These are phyloP conservation scores for Malassezia sympodialis DNA, from an alignment of 1,284 basidiomycete species.

Conservation along the genomic window DNA sequence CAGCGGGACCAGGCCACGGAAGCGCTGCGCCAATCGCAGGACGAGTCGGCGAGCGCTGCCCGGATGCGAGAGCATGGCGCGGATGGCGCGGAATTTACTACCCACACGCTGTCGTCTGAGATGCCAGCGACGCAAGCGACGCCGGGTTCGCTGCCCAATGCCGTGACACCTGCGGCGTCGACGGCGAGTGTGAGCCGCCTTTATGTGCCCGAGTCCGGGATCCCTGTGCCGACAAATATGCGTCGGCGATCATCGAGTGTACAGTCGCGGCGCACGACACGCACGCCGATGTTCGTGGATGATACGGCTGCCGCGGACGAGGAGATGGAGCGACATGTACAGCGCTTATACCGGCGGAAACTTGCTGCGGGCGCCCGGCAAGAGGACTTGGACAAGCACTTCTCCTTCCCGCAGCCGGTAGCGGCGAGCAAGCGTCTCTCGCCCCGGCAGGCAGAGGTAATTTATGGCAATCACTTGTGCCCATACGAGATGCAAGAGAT, in stretches of 20 bases:
- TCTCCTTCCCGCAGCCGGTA: slow-evolving; percentile 83
- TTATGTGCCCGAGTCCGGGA: background rate
- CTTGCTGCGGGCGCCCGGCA: slow-evolving; percentile 66
- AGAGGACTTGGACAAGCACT: slow-evolving; percentile 74
- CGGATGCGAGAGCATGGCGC: background rate
- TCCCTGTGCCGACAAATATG: background rate
- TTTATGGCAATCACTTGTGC: slow-evolving; percentile 49
- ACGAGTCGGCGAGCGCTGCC: background rate
- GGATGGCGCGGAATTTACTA: background rate
- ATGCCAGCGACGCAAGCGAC: background rate
- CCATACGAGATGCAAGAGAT: slow-evolving; percentile 81
- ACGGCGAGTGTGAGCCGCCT: background rate
- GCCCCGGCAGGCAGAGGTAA: slow-evolving; percentile 54
- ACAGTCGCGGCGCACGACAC: slow-evolving; percentile 5
- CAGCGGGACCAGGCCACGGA: background rate
- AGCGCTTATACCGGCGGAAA: slow-evolving; percentile 76
- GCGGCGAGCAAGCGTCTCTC: slow-evolving; percentile 61
- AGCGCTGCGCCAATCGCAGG: background rate
- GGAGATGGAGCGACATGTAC: slow-evolving; percentile 91
- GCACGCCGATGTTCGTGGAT: slow-evolving; percentile 52
- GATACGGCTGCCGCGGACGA: slow-evolving; percentile 85
- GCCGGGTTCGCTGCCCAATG: background rate
- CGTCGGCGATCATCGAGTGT: slow-evolving; percentile 13
- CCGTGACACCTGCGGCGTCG: background rate
- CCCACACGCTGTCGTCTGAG: background rate